Conservation (phyloP, 2,329 filamentous ascomycete species). For the Penicillium concentricum region DNA sequence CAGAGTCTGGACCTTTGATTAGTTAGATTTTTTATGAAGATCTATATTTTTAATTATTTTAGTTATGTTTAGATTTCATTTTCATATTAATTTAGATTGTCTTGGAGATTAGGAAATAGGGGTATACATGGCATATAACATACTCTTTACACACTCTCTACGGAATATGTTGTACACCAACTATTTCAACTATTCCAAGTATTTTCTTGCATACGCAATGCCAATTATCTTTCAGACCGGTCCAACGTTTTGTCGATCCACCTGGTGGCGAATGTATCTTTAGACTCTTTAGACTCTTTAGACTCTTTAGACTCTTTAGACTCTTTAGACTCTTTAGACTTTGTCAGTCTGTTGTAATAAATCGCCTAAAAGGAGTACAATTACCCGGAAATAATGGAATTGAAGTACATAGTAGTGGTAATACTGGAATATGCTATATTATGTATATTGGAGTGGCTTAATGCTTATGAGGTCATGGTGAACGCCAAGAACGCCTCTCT, state of each 20-base stretch:
- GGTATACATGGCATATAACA: no score
- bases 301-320: no score
- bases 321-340: no score
- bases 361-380: neutral
- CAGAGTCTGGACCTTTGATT: conserved; percentile 3
- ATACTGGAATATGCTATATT: no score
- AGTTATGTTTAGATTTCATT: neutral
- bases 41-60: neutral
- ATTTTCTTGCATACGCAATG: neutral
- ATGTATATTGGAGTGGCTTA: neutral
- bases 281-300: no score
- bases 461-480: neutral
- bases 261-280: neutral
- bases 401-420: no score
- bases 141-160: no score
- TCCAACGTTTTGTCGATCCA: neutral
- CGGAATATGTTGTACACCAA: no score
- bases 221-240: neutral
- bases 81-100: no score
- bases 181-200: neutral
- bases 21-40: neutral
- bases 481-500: neutral
- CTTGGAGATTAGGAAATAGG: neutral
- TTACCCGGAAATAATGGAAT: neutral
- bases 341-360: no score